Base-by-base conservation (phyloP, 2,329 filamentous ascomycete species). In the Penicillium occitanis region DNA sequence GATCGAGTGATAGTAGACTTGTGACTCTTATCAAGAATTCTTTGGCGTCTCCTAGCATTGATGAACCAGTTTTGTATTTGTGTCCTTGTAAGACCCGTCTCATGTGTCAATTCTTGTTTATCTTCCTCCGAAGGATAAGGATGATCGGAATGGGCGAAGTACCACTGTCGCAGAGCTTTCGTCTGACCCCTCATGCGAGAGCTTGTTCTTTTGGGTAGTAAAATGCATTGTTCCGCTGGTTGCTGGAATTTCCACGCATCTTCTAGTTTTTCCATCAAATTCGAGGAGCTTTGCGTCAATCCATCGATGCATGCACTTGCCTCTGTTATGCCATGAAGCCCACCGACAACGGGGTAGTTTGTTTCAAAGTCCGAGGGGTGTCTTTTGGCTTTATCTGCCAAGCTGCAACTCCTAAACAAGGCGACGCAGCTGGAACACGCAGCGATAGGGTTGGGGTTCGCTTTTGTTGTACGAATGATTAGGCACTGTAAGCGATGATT, bases 381-480 rank as follows among this genome's bases (percentile, higher is more conserved):
- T 8, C 83, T 78, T 68, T 85, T 85, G 44, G 75, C 75, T 19
- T 78, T 75, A 13, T 76, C 79, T 0, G 82, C 78, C 5, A 84
- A 73, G 61, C 83, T 84, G 70, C 83, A 85, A 66, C 83, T 80
- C 1, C 82, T 75, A 65, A 83, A 84, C 1, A 85, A 73, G 0
- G 82, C 83, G 4, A 82, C 83, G 65, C 83, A 85, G 67, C 81
- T 84, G 2, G 83, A 83, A 68, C 83, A 85, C 0, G 82, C 78
- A 5, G 74, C 75, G 60, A 81, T 74, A 1, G 82, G 83, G 64
- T 84, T 85, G 0, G 83, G 83, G 65, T 85, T 85, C 28, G 76
- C 81, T 0, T 74, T 48, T 0, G 80, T 80, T 0, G 82, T 84
- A 37, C 82, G 78, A 10, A 85, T 72, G 25, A 84, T 81, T 11